These are phyloP conservation scores for Lactarius pseudohatsudake DNA, from an alignment of 768 basidiomycete genomes.

Conservation along the genomic window DNA sequence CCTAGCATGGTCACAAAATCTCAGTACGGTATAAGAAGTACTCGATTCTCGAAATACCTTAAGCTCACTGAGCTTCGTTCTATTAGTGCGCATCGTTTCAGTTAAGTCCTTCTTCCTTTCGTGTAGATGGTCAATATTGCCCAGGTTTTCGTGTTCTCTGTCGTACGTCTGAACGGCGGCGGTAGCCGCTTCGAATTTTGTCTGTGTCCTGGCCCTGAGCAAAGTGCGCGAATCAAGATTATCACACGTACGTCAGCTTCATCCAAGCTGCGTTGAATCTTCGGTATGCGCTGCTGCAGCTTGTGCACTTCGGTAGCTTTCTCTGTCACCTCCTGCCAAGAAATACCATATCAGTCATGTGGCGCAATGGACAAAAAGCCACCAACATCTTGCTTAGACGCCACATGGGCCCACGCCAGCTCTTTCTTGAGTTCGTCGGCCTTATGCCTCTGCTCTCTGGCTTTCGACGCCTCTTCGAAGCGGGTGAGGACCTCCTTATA, in stretches of 20 bases:
- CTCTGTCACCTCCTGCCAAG: conserved; percentile 44
- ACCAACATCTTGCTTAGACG: conserved; percentile 62
- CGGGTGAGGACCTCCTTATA: conserved; percentile 57
- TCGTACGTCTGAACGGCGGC: conserved; percentile 42
- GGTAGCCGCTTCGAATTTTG: conserved; percentile 37
- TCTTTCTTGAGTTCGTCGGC: conserved; percentile 73
- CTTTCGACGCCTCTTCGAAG: conserved; percentile 72
- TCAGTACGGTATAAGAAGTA: neutral
- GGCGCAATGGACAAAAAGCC: neutral
- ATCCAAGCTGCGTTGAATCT: conserved; percentile 41
- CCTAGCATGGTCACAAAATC: conserved; percentile 7
- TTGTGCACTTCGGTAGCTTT: conserved; percentile 46
- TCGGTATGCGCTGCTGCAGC: conserved; percentile 40
- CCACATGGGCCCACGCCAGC: conserved; percentile 86
- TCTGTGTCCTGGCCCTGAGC: conserved; percentile 32
- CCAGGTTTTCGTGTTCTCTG: conserved; percentile 42
- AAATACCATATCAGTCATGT: neutral
- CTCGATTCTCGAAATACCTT: conserved; percentile 16
- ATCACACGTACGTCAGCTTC: conserved; percentile 40
- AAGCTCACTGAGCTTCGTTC: conserved; percentile 47
- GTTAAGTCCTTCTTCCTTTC: conserved; percentile 40
- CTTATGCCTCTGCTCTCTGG: conserved; percentile 66
- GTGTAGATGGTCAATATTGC: conserved; percentile 49
- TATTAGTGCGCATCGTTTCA: conserved; percentile 52
- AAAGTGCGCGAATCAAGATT: neutral